Evolutionary conservation across 2,329 filamentous ascomycete genomes (phyloP), one percentile per base, ranked within the genome.

Genomic region (Ceratocystis diversiconidia): DNA sequence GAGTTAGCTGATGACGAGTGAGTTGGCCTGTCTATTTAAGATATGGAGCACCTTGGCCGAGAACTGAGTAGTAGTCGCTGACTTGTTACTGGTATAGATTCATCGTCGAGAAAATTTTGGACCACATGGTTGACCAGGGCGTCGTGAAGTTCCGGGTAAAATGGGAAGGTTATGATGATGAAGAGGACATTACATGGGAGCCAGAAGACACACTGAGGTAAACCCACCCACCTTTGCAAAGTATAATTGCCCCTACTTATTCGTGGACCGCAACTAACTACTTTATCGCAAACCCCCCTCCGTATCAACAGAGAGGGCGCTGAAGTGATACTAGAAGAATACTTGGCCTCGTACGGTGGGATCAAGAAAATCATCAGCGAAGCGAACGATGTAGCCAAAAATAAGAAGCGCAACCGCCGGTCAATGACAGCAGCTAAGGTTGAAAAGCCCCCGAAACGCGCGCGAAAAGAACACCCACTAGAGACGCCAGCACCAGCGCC

Each of bases 161-260:
- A 71, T 94, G 89, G 89, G 83, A 89, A 69, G 89, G 89, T 2
- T 94, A 86, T 68, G 83, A 88, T 0, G 82, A 85, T 68, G 84
- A 85, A 68, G 73, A 77, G 0, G 89, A 94, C 69, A 75, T 83
- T 71, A 94, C 89, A 0, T 92, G 88, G 89, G 89, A 94, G 72
- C 85, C 87, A 0, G 85, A 89, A 70, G 83, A 84, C 10, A 92
- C 91, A 70, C 76, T 90, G 67, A 74, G 70, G 82, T 85, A 74
- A 67, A 79, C 65, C 8, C 32, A 3, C 32, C 7, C 32, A 10
- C 10, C 32, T 36, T 36, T 3, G 32, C 8, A 36, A 10, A 12
- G 32, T 10, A 36, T 3, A 3, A 10, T 10, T 36, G 8, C 32
- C 32, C 10, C 32, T 36, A 36, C 32, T 36, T 8, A 36, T 36